These are phyloP conservation scores for Fomitopsis betulina DNA, from an alignment of 1,284 basidiomycete species.

Conservation along the genomic window DNA sequence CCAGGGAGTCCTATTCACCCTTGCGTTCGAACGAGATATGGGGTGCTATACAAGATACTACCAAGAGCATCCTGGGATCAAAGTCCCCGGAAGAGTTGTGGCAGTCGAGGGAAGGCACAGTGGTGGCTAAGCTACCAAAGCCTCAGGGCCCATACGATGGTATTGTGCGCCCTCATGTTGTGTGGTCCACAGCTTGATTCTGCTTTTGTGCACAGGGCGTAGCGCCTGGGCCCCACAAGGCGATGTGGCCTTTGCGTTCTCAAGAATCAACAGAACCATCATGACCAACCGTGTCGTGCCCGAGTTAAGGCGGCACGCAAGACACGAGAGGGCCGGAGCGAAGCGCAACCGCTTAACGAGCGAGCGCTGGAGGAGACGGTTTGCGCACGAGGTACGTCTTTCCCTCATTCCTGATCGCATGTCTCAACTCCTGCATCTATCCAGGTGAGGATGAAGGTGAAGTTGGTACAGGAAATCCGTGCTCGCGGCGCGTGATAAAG, in stretches of 20 bases:
- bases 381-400: constrained; percentile 60
- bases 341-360: constrained; percentile 61
- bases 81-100: constrained; percentile 15
- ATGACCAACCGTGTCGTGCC: constrained; percentile 49
- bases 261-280: constrained; percentile 48
- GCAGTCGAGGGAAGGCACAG: constrained; percentile 10
- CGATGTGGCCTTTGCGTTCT: constrained; percentile 40
- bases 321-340: constrained; percentile 71
- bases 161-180: constrained; percentile 1
- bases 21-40: neutral
- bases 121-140: constrained; percentile 10
- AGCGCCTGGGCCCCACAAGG: constrained; percentile 38
- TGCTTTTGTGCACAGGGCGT: constrained; percentile 37
- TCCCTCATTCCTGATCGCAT: constrained; percentile 12
- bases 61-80: neutral
- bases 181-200: neutral
- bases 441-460: constrained; percentile 59
- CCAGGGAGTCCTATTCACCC: neutral
- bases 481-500: constrained; percentile 37
- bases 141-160: constrained; percentile 23
- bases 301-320: constrained; percentile 44
- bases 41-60: neutral
- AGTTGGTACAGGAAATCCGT: constrained; percentile 46
- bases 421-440: constrained; percentile 13
- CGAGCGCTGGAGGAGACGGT: constrained; percentile 62